Evolutionary conservation across 805 yeast genomes (phyloP).

Genomic region (Wickerhamomyces rabaulensis): DNA sequence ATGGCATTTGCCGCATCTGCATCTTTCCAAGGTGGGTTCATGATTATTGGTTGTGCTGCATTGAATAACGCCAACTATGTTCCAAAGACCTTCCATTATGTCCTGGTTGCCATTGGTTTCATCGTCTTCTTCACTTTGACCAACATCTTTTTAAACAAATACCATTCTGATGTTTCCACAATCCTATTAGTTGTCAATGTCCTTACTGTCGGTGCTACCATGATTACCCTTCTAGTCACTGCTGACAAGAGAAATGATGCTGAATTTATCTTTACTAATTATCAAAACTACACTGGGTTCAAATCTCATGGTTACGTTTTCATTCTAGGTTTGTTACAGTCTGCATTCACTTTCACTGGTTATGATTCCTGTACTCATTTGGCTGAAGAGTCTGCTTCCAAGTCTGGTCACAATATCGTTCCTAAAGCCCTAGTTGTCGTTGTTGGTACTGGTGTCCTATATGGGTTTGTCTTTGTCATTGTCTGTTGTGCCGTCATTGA

Average conservation of each 20-base stretch:
- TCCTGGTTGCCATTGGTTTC: constrained; percentile 19
- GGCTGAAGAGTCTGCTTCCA: constrained; percentile 27
- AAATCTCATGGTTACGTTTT: constrained; percentile 22
- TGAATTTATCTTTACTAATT: constrained; percentile 22
- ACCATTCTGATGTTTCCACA: constrained; percentile 19
- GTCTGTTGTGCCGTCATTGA: constrained; percentile 24
- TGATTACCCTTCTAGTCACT: constrained; percentile 18
- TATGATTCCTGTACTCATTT: constrained; percentile 32
- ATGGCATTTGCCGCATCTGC: constrained; percentile 23
- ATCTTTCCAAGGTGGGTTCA: constrained; percentile 22
- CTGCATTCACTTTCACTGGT: constrained; percentile 26
- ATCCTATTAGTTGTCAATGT: constrained; percentile 17
- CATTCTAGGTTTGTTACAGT: constrained; percentile 23
- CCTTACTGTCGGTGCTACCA: constrained; percentile 15
- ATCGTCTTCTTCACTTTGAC: constrained; percentile 19
- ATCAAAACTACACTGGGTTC: constrained; percentile 21
- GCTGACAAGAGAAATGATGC: constrained; percentile 21
- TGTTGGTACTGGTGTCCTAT: constrained; percentile 23
- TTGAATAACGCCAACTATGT: constrained; percentile 14
- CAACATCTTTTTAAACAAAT: constrained; percentile 20
- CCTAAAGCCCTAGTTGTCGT: constrained; percentile 31
- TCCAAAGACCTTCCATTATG: constrained; percentile 19
- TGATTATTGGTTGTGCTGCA: constrained; percentile 18
- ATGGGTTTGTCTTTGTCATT: constrained; percentile 29
- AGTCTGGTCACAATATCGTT: constrained; percentile 21